Evolutionary conservation across 306 rosid genomes (phyloP).

Genomic region (Lathyrus aphaca): DNA sequence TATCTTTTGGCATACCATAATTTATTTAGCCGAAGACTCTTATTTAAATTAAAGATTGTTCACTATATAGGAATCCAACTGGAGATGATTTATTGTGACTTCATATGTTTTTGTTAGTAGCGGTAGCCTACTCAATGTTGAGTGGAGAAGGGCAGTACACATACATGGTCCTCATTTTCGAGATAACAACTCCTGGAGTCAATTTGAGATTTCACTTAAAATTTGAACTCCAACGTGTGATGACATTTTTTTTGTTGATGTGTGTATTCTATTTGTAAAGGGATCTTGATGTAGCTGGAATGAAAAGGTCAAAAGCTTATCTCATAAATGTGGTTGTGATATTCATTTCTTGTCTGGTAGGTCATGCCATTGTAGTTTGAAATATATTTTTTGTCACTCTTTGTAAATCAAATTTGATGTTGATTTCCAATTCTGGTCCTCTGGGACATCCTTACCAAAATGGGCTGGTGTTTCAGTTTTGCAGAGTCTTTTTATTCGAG

Average conservation of each 20-base stretch:
- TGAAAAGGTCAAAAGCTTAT: slow-evolving; percentile 83
- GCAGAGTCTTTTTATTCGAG: too few relatives aligned
- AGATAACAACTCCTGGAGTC: slow-evolving; percentile 94
- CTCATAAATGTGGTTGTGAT: slow-evolving; percentile 84
- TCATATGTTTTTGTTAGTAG: slow-evolving; percentile 66
- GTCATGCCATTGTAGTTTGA: slow-evolving; percentile 43
- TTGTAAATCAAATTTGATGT: too few relatives aligned
- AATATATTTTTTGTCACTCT: too few relatives aligned
- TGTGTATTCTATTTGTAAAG: slow-evolving; percentile 50
- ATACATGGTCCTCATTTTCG: slow-evolving; percentile 91
- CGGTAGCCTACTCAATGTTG: slow-evolving; percentile 84
- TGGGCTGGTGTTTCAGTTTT: too few relatives aligned
- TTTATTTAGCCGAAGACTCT: too few relatives aligned
- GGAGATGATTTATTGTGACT: slow-evolving; percentile 42
- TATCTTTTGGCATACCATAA: slow-evolving; percentile 42
- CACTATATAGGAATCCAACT: slow-evolving; percentile 34
- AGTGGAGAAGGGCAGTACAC: slow-evolving; percentile 92
- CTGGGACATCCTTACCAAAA: too few relatives aligned
- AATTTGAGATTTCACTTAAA: slow-evolving; percentile 71
- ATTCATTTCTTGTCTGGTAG: slow-evolving; percentile 92
- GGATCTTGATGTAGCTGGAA: slow-evolving; percentile 93
- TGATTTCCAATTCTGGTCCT: too few relatives aligned
- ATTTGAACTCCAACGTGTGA: not conserved
- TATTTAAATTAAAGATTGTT: too few relatives aligned
- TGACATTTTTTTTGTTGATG: slow-evolving; percentile 28